Base-by-base conservation (phyloP, 345 rosid genomes). In the Theobroma cacao region DNA sequence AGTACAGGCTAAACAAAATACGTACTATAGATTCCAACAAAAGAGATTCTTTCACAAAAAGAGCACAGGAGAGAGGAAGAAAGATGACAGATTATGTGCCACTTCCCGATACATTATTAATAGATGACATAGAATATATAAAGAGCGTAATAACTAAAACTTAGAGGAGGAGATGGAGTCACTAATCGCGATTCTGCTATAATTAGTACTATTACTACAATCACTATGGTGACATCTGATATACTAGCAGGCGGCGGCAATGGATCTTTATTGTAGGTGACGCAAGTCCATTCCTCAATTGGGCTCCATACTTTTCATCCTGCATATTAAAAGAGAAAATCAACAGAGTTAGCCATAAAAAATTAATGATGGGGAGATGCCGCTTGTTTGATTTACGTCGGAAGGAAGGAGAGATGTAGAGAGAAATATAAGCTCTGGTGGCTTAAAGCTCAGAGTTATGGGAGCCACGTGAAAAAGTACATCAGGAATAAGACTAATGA, bases 271-370 rank as follows among this genome's bases (percentile, higher is more conserved):
- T 75, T 81, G 72, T 52, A 22, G 85, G 63, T 53, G 64, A 65
- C 38, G 58, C 74, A 47, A 7, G 62, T 8, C 52, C 70, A 65
- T 18, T 59, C 70, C 72, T 87, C 76, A 85, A 65, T 66, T 78
- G 61, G 85, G 75, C 88, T 84, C 85, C 84, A 84, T 55, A 85
- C 87, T 87, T 76, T 83, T 87, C 91, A 86, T 79, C 90, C 95
- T 89, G 89, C 74, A 63, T 22, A 24, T 73, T 14, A 28, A 38
- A 50, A 9, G 12, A 38, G 40, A 40, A 65, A 63, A 60, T 33
- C 50, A 8, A 66, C n/a, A 40, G 72, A 75, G 45, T 72, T 74
- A 75, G 34, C 18, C 43, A 5, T 52, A 43, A 60, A 26, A 45
- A 64, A 61, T n/a, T 28, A 41, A 53, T 72, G 50, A n/a, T n/a